Percentiles rank a stretch among this genome's conserved stretches.
phyloP scores from a whole-genome alignment of 1,284 basidiomycete genomes.

The Moesziomyces globuligerus region DNA sequence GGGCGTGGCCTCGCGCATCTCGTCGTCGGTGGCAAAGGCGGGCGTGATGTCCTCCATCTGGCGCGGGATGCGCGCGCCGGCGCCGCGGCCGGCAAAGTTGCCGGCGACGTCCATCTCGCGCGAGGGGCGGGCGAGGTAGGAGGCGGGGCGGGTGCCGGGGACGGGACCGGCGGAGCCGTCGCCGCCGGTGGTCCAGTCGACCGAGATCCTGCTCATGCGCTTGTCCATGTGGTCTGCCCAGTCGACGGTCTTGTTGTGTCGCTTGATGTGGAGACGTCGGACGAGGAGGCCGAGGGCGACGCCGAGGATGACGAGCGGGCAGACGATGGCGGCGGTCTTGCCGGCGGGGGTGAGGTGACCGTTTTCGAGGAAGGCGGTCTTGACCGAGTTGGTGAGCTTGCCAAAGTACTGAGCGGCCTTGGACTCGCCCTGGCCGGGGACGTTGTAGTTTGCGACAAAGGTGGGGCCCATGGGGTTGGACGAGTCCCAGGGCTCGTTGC shows the following conservation, averaged over 20 bases:
- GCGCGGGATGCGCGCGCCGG: slow-evolving; percentile 46
- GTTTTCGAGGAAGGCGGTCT: slow-evolving; percentile 51
- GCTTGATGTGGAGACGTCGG: slow-evolving; percentile 64
- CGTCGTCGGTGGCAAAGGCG: slow-evolving; percentile 37
- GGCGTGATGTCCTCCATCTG: slow-evolving; percentile 53
- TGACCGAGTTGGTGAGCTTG: slow-evolving; percentile 50
- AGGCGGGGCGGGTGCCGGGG: slow-evolving; percentile 57
- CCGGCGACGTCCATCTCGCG: slow-evolving; percentile 32
- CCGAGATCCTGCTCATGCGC: slow-evolving; percentile 63
- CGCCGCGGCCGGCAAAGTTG: slow-evolving; percentile 52
- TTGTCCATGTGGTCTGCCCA: slow-evolving; percentile 66
- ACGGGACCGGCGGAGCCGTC: slow-evolving; percentile 58
- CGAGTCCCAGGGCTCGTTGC: slow-evolving; percentile 66
- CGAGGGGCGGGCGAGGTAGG: slow-evolving; percentile 49
- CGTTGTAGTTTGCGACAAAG: slow-evolving; percentile 58
- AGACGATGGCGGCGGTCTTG: slow-evolving; percentile 63
- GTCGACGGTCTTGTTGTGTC: slow-evolving; percentile 64
- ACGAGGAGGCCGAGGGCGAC: slow-evolving; percentile 52
- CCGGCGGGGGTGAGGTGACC: slow-evolving; percentile 56
- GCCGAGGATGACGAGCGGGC: slow-evolving; percentile 55
- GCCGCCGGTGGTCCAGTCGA: slow-evolving; percentile 61
- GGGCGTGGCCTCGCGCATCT: slow-evolving; percentile 54
- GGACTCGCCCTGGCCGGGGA: slow-evolving; percentile 44
- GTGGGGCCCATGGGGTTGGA: slow-evolving; percentile 60
- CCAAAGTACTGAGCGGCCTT: slow-evolving; percentile 48